phyloP scores from a whole-genome alignment of 805 yeast genomes.

The Cyberlindnera bimundalis region DNA sequence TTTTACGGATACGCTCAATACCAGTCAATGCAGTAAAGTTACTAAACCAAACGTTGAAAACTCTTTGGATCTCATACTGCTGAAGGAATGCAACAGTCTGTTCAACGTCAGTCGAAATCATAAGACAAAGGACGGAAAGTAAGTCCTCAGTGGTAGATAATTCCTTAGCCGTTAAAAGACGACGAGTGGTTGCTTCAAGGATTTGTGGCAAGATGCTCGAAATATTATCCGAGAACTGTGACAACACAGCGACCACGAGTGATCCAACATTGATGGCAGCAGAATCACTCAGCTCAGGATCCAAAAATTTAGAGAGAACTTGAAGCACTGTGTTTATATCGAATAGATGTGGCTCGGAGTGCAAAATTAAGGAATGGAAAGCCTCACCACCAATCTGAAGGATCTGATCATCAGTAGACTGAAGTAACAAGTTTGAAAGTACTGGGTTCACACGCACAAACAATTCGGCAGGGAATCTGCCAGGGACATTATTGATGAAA shows the following conservation, averaged over 20 bases:
- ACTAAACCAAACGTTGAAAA: conserved; percentile 78
- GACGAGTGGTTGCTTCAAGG: conserved; percentile 56
- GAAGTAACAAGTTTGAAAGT: conserved; percentile 30
- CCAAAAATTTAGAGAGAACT: conserved; percentile 64
- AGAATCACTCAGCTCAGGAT: conserved; percentile 69
- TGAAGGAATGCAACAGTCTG: conserved; percentile 63
- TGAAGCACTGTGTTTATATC: conserved; percentile 42
- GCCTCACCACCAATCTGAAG: conserved; percentile 76
- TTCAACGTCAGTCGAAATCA: conserved; percentile 58
- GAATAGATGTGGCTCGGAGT: conserved; percentile 25
- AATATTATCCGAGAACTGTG: conserved; percentile 40
- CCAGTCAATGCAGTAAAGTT: conserved; percentile 82
- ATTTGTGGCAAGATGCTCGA: conserved; percentile 23
- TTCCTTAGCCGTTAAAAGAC: conserved; percentile 65
- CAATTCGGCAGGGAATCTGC: conserved; percentile 36
- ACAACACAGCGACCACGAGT: conserved; percentile 56
- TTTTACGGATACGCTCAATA: conserved; percentile 55
- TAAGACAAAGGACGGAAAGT: conserved; percentile 68
- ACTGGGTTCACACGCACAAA: conserved; percentile 43
- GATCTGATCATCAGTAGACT: conserved; percentile 69
- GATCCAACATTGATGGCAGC: conserved; percentile 78
- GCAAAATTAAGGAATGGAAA: conserved; percentile 54
- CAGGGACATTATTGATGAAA: conserved; percentile 45
- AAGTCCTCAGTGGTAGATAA: conserved; percentile 75
- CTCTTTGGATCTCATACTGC: conserved; percentile 43